Percentiles rank a stretch among this genome's conserved stretches.
These are phyloP conservation scores for Pichia rugopelliculosa DNA, from an alignment of 805 yeast genomes.

Conservation along the genomic window DNA sequence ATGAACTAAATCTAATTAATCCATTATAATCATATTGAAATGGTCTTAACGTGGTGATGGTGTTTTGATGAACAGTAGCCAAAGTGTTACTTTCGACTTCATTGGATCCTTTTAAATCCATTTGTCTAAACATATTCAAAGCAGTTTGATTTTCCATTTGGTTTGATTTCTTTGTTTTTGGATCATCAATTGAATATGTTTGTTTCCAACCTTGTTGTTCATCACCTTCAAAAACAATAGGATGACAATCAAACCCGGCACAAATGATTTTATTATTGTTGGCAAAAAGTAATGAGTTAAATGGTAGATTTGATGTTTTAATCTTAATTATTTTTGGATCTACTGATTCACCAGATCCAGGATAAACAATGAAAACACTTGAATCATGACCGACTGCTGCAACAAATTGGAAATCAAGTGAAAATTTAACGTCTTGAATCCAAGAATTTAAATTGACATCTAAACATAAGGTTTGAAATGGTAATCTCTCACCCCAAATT, in stretches of 20 bases:
- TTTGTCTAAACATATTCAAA: constrained; percentile 86
- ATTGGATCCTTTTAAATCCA: constrained; percentile 86
- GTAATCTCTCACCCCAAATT: constrained; percentile 91
- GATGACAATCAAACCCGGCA: constrained; percentile 91
- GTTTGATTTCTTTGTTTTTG: constrained; percentile 32
- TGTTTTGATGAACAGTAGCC: constrained; percentile 84
- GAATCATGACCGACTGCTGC: constrained; percentile 87
- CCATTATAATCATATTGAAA: constrained; percentile 36
- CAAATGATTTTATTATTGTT: constrained; percentile 63
- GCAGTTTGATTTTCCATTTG: constrained; percentile 68
- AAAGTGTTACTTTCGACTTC: constrained; percentile 40
- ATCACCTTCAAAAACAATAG: constrained; percentile 73
- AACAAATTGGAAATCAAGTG: constrained; percentile 68
- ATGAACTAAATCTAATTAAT: constrained; percentile 56
- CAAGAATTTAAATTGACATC: constrained; percentile 75
- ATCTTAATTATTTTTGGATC: constrained; percentile 42
- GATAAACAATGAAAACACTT: constrained; percentile 71
- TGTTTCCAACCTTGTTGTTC: constrained; percentile 51
- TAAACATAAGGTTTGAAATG: constrained; percentile 87
- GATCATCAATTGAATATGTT: constrained; percentile 58
- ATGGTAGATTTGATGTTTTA: constrained; percentile 69
- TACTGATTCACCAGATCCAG: constrained; percentile 55
- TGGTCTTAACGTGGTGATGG: constrained; percentile 62
- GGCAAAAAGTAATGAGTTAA: constrained; percentile 65
- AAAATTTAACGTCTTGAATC: constrained; percentile 86